Conservation (phyloP, 371 early-diverging fungal genomes). For the Zancudomyces culisetae region DNA sequence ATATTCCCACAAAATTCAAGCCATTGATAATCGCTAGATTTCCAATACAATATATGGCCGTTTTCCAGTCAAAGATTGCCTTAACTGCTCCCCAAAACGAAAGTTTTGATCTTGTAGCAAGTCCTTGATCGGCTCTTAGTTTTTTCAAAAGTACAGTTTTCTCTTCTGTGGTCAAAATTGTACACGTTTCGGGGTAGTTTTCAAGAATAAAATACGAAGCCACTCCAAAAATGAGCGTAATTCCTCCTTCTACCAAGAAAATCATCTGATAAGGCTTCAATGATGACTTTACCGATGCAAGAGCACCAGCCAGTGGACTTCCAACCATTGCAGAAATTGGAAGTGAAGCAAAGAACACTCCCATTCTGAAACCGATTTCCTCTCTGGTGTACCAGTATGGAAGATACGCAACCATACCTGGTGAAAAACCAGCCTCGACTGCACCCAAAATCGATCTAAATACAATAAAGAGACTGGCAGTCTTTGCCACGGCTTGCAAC, state of each 20-base stretch:
- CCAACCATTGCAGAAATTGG: background rate
- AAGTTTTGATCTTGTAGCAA: background rate
- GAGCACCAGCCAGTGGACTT: background rate
- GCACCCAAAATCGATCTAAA: slow-evolving; percentile 1
- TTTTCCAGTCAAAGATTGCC: slow-evolving; percentile 3
- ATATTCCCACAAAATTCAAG: background rate
- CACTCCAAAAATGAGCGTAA: background rate
- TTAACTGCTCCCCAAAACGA: background rate
- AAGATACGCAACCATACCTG: slow-evolving; percentile 1
- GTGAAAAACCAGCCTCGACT: slow-evolving; percentile 1
- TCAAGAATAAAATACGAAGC: background rate
- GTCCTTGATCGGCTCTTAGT: background rate
- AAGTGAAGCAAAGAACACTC: background rate
- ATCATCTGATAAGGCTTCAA: background rate
- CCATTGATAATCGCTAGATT: background rate
- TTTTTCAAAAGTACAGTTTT: background rate
- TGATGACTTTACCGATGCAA: background rate
- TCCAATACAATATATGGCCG: background rate
- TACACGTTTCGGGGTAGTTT: background rate
- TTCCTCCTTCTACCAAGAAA: slow-evolving; percentile 3
- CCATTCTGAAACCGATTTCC: background rate
- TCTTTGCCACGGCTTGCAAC: background rate
- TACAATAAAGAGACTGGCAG: background rate
- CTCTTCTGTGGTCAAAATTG: slow-evolving; percentile 1
- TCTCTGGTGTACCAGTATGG: slow-evolving; percentile 1